Evolutionary conservation across 345 rosid species (phyloP).

Genomic region (Salix brachista): DNA sequence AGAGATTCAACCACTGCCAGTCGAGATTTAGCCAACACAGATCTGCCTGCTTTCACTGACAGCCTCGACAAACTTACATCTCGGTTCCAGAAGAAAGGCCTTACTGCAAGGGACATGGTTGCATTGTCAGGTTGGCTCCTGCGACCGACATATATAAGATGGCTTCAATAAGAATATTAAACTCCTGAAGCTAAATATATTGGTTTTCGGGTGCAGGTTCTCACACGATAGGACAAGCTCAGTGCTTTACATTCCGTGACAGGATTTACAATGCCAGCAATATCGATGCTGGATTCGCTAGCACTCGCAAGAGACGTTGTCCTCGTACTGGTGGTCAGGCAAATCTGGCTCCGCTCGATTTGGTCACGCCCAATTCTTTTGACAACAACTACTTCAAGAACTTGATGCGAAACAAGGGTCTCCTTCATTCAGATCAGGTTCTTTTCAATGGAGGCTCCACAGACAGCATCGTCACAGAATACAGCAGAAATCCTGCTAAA

Average conservation of each 20-base stretch:
- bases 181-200: neutral
- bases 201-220: neutral
- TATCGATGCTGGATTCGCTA: neutral
- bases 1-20: neutral
- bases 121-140: too few relatives aligned
- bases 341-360: neutral
- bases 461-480: neutral
- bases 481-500: neutral
- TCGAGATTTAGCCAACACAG: too few relatives aligned
- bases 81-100: too few relatives aligned
- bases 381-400: constrained; percentile 1
- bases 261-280: neutral
- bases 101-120: too few relatives aligned
- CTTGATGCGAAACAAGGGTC: neutral
- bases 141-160: neutral
- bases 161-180: neutral
- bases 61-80: too few relatives aligned
- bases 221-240: neutral
- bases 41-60: too few relatives aligned
- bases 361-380: neutral
- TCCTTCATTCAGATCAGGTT: neutral
- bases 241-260: neutral
- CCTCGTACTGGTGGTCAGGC: neutral
- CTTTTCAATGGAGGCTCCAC: neutral
- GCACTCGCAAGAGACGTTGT: neutral